Conservation (phyloP, 164 flowering plant species). For the Pachysandra terminalis region DNA sequence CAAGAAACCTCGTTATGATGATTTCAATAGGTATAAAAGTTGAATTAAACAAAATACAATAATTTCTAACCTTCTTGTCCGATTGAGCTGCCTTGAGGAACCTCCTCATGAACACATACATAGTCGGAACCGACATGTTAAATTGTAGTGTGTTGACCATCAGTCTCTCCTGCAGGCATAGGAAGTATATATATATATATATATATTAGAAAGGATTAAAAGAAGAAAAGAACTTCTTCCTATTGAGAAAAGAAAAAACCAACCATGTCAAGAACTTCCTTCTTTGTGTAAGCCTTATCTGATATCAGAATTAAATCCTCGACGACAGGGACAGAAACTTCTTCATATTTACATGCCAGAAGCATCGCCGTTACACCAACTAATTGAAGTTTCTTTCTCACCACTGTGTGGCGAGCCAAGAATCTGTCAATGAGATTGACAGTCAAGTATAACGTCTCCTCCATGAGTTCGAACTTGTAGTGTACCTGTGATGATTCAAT, state of each 20-base stretch:
- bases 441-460: constrained; percentile 74
- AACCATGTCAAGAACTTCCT: constrained; percentile 88
- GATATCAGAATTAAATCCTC: constrained; percentile 79
- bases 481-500: constrained; percentile 58
- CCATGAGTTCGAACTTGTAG: constrained; percentile 84
- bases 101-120: constrained; percentile 76
- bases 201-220: background rate
- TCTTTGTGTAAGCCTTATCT: constrained; percentile 69
- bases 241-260: background rate
- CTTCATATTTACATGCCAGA: constrained; percentile 91
- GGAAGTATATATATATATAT: no score
- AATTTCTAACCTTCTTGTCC: constrained; percentile 51
- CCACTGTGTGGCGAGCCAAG: constrained; percentile 49
- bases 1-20: background rate
- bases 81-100: constrained; percentile 79
- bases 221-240: background rate
- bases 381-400: constrained; percentile 79
- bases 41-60: background rate
- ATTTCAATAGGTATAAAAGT: background rate
- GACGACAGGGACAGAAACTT: constrained; percentile 79
- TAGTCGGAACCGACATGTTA: constrained; percentile 73
- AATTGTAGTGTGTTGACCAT: constrained; percentile 71
- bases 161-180: constrained; percentile 60
- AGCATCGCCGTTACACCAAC: constrained; percentile 92
- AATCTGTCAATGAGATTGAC: constrained; percentile 81